Evolutionary conservation across 345 rosid genomes (phyloP), one percentile per base, ranked within the genome.

Genomic region (Ailanthus altissimus): DNA sequence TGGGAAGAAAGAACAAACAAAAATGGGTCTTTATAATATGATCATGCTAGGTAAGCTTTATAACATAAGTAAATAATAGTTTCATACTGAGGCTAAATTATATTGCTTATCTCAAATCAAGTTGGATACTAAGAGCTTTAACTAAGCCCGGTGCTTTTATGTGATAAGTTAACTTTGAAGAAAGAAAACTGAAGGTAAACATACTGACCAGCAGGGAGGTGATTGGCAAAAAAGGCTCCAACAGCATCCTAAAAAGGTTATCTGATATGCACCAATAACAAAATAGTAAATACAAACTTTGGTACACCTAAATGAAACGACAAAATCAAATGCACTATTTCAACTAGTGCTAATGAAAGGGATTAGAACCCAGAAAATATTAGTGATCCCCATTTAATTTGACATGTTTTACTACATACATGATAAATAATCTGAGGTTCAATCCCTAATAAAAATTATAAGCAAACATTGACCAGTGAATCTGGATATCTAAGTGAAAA

Each of bases 221-320:
- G 73, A 89, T 76, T 59, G 88, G 92, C 76, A 86, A 82, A 77
- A 78, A 77, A 36, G 93, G 90, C 81, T 89, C 89, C 83, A 90
- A 75, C 70, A 90, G 80, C 87, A 92, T 86, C 84, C 81, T 81
- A 65, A 93, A 87, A 75, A 91, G 84, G 69, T 59, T 65, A 72
- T 88, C 97, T 93, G 84, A 49, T 53, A 81, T 51, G 47, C 61
- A 72, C 26, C 64, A 70, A 46, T 25, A 25, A 56, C 23, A 53
- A 5, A 78, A 72, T 38, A 76, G 65, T 28, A 68, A 72, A 18
- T 23, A 66, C 65, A 71, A 53, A 20, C 53, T 54, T 54, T 51
- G 54, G 14, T n/a, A 51, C 36, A 45, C 40, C 15, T 47, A 50
- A 62, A 8, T 12, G 62, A 75, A 54, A 47, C 13, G 43, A 53